Evolutionary conservation across 352 stramenopile genomes (phyloP).

Genomic region (Phytophthora macrochlamydospora): DNA sequence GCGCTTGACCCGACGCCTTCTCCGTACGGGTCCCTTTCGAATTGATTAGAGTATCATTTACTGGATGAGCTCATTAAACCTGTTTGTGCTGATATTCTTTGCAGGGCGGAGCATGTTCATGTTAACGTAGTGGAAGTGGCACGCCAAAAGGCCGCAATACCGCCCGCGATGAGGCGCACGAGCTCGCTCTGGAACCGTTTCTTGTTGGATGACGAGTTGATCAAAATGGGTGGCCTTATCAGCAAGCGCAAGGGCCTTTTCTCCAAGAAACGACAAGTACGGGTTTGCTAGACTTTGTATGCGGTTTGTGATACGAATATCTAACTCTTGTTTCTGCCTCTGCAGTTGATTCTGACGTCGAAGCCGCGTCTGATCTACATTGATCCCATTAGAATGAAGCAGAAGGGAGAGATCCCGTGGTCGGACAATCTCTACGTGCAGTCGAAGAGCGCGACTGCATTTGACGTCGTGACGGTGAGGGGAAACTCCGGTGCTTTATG

Average conservation of each 20-base stretch:
- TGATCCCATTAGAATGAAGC: conserved; percentile 90
- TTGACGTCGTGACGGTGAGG: conserved; percentile 85
- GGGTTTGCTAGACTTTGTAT: background rate
- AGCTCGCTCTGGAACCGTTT: conserved; percentile 88
- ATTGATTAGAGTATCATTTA: conserved; percentile 4
- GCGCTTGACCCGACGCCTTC: conserved; percentile 61
- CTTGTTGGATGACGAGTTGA: conserved; percentile 86
- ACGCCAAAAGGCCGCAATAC: conserved; percentile 71
- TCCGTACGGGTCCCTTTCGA: conserved; percentile 45
- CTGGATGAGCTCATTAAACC: background rate
- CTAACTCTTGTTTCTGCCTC: background rate
- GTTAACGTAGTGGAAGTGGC: conserved; percentile 83
- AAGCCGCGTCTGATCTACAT: conserved; percentile 91
- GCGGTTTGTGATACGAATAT: too few relatives aligned
- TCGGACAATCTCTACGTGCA: conserved; percentile 86
- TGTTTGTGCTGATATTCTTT: conserved; percentile 8
- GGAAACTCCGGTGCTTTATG: conserved; percentile 8
- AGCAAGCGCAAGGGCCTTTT: conserved; percentile 90
- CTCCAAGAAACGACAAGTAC: conserved; percentile 85
- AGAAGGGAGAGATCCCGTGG: conserved; percentile 90
- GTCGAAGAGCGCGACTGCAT: conserved; percentile 83
- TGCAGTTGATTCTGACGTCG: conserved; percentile 81
- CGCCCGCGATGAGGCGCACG: conserved; percentile 67
- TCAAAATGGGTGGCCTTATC: conserved; percentile 85
- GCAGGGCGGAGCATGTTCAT: conserved; percentile 53